Base-by-base conservation (phyloP, 2,329 filamentous ascomycete species). In the Arthrobotrys megalospora region DNA sequence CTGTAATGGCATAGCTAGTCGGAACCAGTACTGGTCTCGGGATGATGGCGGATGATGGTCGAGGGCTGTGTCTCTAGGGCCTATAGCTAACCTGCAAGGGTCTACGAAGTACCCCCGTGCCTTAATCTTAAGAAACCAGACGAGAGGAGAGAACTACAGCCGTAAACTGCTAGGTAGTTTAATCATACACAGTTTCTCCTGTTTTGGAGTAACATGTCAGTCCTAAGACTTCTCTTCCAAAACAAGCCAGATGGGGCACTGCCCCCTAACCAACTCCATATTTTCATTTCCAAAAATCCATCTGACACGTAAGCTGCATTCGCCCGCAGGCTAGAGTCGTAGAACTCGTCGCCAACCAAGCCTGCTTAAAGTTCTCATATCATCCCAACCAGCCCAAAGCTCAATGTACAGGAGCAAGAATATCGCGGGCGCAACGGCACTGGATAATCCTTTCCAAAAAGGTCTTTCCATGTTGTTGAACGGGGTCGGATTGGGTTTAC, bases 221-320 rank as follows among this genome's bases (percentile, higher is more conserved):
- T 28, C 24, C 24, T 28, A 28, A 28, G 5, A 28, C 24, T 28
- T 5, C 5, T 28, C 24, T 28, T 28, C 24, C 24, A 28, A 28
- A 28, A 28, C 24, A 52, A 52, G 6, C 11, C 3, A 34, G 24
- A 14, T 32, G n/a, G 12, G 6, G 2, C 8, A 0, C 28, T 34
- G 16, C 14, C 32, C 48, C 12, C 24, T 11, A 24, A 34, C 10
- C 36, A 11, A 4, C 16, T 21, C 16, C 3, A n/a, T 24, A 24
- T 21, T 2, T 16, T 41, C 19, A 14, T 24, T 41, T 3, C 10
- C 8, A 34, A 43, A 14, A 6, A 6, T 28, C 34, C 11, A 24
- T 41, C n/a, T 41, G 36, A 60, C 53, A 60, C 36, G 53, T 60
- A 38, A 7, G 53, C 36, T 43, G 53, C 53, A 43, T 38, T 21